Percentiles rank a stretch among this genome's conserved stretches.
Conservation (phyloP, 202 grass and related monocot genomes). For the Schoenoplectus triqueter region DNA sequence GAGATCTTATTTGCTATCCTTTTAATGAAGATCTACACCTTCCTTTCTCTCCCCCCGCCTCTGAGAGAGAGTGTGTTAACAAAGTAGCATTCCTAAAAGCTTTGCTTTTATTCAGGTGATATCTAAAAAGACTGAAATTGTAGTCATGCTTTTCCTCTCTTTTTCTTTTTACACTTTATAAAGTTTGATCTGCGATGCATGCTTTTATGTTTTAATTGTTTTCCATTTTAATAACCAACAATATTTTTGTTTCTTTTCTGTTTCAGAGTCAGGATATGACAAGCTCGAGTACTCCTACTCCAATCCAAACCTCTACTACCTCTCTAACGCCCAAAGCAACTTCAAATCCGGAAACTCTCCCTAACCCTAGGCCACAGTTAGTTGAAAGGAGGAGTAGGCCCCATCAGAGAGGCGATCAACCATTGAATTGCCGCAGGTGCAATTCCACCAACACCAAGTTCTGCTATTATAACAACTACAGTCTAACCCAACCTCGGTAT, state of each 20-base stretch:
- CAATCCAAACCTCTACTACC: neutral
- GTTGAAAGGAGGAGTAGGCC: conserved; percentile 49
- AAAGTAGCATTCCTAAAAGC: conserved; percentile 20
- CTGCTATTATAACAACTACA: conserved; percentile 61
- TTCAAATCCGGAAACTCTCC: conserved; percentile 17
- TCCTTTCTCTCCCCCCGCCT: neutral
- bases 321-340: neutral
- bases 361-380: conserved; percentile 35
- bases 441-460: conserved; percentile 58
- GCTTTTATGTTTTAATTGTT: conserved; percentile 28
- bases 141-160: conserved; percentile 32
- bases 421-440: conserved; percentile 52
- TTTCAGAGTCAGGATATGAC: conserved; percentile 40
- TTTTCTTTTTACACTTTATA: conserved; percentile 37
- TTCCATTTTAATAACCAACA: neutral
- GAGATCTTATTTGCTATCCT: neutral
- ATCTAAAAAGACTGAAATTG: conserved; percentile 28
- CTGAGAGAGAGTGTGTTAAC: neutral
- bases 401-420: conserved; percentile 46
- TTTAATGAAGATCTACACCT: conserved; percentile 31
- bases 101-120: conserved; percentile 43
- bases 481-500: conserved; percentile 51
- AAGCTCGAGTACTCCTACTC: conserved; percentile 31
- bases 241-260: neutral
- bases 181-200: conserved; percentile 32